Conservation (phyloP, 352 stramenopile species). For the Phytopythium chamaehyphon region DNA sequence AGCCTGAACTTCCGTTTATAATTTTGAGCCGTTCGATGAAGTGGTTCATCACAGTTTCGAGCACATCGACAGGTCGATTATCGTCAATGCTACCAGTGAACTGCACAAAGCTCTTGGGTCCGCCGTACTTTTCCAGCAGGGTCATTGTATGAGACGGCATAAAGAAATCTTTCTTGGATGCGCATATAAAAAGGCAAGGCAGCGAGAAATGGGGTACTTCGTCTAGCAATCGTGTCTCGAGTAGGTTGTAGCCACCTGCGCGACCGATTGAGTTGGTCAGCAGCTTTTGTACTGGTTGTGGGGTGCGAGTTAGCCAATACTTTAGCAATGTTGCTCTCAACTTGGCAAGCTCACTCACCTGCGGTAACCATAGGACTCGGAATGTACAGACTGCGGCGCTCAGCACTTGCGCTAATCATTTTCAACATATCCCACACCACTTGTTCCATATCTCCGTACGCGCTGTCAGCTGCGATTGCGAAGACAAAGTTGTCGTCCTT, state of each 20-base stretch:
- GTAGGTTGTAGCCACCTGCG: constrained; percentile 48
- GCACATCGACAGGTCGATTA: constrained; percentile 46
- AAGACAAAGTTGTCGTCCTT: constrained; percentile 49
- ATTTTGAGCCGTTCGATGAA: constrained; percentile 22
- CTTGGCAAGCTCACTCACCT: constrained; percentile 1
- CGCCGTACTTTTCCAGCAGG: constrained; percentile 55
- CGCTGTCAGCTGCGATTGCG: constrained; percentile 51
- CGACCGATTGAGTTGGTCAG: constrained; percentile 65
- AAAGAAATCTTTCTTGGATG: constrained; percentile 75
- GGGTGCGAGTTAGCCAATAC: not conserved
- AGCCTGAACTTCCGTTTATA: not conserved
- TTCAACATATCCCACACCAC: constrained; percentile 72
- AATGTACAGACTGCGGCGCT: constrained; percentile 66
- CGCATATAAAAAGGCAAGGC: constrained; percentile 64
- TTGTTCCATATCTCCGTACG: constrained; percentile 73
- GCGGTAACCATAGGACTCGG: constrained; percentile 57
- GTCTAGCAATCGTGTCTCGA: constrained; percentile 49
- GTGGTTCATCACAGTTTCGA: constrained; percentile 35
- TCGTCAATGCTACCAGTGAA: constrained; percentile 58
- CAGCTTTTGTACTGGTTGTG: constrained; percentile 42
- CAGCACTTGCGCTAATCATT: constrained; percentile 64
- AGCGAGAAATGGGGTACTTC: constrained; percentile 31
- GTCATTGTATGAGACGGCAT: constrained; percentile 46
- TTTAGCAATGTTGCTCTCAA: not conserved
- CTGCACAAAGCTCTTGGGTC: constrained; percentile 49